A percentile compares a stretch with the other conserved stretches of the same genome.
These are phyloP conservation scores for Apiospora hydei DNA, from an alignment of 2,329 filamentous ascomycete genomes.

Conservation along the genomic window DNA sequence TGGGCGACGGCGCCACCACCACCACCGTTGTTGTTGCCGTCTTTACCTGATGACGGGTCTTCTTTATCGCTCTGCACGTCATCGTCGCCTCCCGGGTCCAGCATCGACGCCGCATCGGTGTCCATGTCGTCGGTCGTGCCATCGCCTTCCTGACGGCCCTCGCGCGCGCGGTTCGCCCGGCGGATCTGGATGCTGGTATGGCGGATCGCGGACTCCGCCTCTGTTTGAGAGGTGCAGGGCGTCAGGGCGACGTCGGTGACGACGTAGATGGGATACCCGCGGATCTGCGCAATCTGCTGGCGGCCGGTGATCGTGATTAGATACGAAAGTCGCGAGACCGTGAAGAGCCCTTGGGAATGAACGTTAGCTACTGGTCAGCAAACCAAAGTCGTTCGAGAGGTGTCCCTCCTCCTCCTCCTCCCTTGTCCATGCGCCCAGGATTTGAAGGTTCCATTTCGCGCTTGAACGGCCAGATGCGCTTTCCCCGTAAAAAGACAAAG, in stretches of 20 bases:
- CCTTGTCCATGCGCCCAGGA: background rate
- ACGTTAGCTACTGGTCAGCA: slow-evolving; percentile 9
- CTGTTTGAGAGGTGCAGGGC: slow-evolving; percentile 77
- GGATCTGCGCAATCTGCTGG: slow-evolving; percentile 87
- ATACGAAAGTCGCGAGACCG: slow-evolving; percentile 81
- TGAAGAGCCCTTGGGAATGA: slow-evolving; percentile 73
- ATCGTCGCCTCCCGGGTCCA: slow-evolving; percentile 36
- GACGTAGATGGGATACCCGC: slow-evolving; percentile 82
- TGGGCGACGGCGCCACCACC: too few relatives aligned
- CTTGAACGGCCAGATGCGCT: background rate
- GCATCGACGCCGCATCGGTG: slow-evolving; percentile 21
- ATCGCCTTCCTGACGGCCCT: background rate
- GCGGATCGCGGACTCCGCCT: slow-evolving; percentile 76
- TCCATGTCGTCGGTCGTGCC: slow-evolving; percentile 20
- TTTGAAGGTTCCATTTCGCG: background rate
- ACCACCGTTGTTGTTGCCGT: background rate
- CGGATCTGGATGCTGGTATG: slow-evolving; percentile 60
- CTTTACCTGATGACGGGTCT: background rate
- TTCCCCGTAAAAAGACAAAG: background rate
- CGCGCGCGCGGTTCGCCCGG: slow-evolving; percentile 32
- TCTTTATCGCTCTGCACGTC: slow-evolving; percentile 39
- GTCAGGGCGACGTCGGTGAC: slow-evolving; percentile 92
- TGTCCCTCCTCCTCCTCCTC: background rate
- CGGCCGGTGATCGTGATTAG: slow-evolving; percentile 87
- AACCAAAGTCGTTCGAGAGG: too few relatives aligned